phyloP scores from a whole-genome alignment of 495 filamentous ascomycete genomes.

The Aspergillus steynii region DNA sequence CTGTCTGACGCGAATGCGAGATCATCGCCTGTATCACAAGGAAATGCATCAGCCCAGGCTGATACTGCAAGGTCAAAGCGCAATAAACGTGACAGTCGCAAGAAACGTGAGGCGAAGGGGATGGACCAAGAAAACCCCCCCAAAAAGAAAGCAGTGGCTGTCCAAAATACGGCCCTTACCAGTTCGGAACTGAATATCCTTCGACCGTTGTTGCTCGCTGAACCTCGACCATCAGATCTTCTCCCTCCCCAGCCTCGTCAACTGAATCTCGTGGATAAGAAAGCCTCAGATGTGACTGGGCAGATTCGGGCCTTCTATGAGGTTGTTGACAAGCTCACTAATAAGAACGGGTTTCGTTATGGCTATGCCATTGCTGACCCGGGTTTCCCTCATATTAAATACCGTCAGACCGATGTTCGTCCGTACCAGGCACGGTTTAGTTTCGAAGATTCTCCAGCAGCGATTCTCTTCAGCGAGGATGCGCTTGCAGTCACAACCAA shows the following conservation, averaged over 20 bases:
- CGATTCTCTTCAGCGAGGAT: conserved; percentile 48
- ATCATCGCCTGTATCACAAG: conserved; percentile 41
- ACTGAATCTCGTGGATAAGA: conserved; percentile 39
- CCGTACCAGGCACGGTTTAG: conserved; percentile 81
- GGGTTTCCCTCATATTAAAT: conserved; percentile 79
- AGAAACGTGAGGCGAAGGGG: conserved; percentile 76
- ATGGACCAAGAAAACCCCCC: conserved; percentile 42
- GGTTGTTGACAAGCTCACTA: conserved; percentile 67
- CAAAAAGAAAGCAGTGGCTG: conserved; percentile 38
- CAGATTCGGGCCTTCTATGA: conserved; percentile 49
- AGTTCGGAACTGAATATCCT: conserved; percentile 34
- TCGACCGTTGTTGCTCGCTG: conserved; percentile 36
- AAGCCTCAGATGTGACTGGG: conserved; percentile 33
- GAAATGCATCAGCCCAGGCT: conserved; percentile 33
- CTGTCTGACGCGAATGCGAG: conserved; percentile 36
- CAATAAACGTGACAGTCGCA: conserved; percentile 54
- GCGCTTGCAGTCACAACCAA: conserved; percentile 44
- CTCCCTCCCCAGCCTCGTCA: conserved; percentile 45
- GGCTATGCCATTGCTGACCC: conserved; percentile 88
- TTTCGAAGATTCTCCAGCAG: conserved; percentile 86
- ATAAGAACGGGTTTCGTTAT: conserved; percentile 90
- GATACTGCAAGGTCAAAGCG: conserved; percentile 43
- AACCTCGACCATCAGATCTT: conserved; percentile 38
- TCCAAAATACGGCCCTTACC: conserved; percentile 30
- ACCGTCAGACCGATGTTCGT: conserved; percentile 81